Conservation (phyloP, 345 rosid species). For the Corchorus olitorius region DNA sequence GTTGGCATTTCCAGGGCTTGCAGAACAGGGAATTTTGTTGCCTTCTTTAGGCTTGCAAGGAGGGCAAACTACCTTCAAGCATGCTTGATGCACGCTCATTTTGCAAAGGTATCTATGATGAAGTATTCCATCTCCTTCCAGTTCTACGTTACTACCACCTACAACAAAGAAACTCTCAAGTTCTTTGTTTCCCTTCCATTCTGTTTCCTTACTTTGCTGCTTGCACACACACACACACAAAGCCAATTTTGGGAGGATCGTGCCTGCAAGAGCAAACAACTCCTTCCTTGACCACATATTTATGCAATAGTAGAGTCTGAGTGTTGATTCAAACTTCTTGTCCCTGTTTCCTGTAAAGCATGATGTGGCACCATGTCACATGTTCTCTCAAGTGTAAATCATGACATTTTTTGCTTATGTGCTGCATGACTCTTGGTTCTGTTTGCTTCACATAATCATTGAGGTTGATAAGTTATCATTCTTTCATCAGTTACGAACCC, state of each 20-base stretch:
- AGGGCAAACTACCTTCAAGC: conserved; percentile 95
- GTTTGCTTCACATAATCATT: not conserved
- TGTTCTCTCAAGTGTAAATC: conserved; percentile 5
- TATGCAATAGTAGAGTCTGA: not conserved
- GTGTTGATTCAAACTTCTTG: too few relatives aligned
- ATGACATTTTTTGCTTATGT: conserved; percentile 19
- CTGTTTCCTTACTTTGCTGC: conserved; percentile 12
- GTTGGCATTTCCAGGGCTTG: conserved; percentile 70
- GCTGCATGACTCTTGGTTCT: conserved; percentile 18
- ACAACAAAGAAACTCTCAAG: not conserved
- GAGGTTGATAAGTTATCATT: conserved; percentile 14
- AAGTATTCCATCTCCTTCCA: not conserved
- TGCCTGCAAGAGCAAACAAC: not conserved
- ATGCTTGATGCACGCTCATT: conserved; percentile 98
- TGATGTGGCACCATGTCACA: not conserved
- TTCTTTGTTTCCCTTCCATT: not conserved
- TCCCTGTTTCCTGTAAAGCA: too few relatives aligned
- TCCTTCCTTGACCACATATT: not conserved
- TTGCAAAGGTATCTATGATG: conserved; percentile 85
- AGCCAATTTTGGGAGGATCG: conserved; percentile 6
- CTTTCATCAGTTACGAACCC: conserved; percentile 79
- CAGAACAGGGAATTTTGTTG: conserved; percentile 84
- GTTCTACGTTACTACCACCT: not conserved
- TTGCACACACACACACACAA: not conserved
- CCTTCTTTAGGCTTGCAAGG: conserved; percentile 90